Conservation (phyloP, 1,139 yeast genomes). For the Pneumocystis wakefieldiae region DNA sequence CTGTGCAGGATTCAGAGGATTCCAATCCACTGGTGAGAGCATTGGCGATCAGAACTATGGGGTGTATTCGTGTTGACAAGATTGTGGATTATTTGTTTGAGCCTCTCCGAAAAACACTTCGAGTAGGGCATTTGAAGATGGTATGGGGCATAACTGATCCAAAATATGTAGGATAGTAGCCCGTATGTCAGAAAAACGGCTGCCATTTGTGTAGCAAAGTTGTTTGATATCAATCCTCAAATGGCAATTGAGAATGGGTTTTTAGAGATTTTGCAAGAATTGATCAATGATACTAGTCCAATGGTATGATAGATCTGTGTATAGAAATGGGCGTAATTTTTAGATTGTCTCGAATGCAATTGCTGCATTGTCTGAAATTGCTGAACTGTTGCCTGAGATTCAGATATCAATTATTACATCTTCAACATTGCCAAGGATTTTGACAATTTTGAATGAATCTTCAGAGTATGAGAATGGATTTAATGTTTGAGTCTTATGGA, state of each 20-base stretch:
- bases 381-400: conserved; percentile 47
- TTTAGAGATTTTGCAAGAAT: conserved; percentile 47
- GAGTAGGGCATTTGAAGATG: conserved; percentile 15
- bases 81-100: conserved; percentile 90
- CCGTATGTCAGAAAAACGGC: conserved; percentile 98
- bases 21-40: conserved; percentile 94
- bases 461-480: conserved; percentile 39
- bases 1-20: conserved; percentile 73
- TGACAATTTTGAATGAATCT: conserved; percentile 83
- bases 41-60: conserved; percentile 95
- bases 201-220: conserved; percentile 89
- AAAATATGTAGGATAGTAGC: conserved; percentile 47
- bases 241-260: conserved; percentile 82
- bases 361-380: conserved; percentile 69
- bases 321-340: neutral
- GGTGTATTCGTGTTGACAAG: conserved; percentile 87
- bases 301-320: conserved; percentile 41
- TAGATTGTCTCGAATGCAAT: conserved; percentile 67
- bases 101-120: conserved; percentile 69
- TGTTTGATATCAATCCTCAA: conserved; percentile 71
- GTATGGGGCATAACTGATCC: neutral
- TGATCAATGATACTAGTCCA: conserved; percentile 79
- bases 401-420: conserved; percentile 31
- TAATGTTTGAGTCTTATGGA: neutral
- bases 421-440: conserved; percentile 44